Evolutionary conservation across 2,329 filamentous ascomycete species (phyloP).

Genomic region (Neoascochyta sp.): DNA sequence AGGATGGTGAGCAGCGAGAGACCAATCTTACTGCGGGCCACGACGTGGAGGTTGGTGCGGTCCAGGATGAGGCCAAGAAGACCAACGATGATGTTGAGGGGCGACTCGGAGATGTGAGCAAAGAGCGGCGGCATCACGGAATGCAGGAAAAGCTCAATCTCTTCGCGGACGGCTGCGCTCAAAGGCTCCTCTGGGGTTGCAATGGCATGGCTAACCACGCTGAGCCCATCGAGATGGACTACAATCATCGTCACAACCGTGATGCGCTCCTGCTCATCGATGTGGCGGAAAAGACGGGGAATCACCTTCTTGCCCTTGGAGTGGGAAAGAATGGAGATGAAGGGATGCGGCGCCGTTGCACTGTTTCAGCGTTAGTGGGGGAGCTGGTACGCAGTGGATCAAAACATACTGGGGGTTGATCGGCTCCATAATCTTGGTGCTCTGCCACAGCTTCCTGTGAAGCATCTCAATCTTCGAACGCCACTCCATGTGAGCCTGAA

Average conservation of each 20-base stretch:
- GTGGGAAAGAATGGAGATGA: conserved; percentile 92
- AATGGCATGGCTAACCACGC: conserved; percentile 80
- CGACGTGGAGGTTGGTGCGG: conserved; percentile 76
- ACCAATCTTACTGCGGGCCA: conserved; percentile 83
- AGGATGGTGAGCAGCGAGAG: conserved; percentile 90
- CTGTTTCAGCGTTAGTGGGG: conserved; percentile 45
- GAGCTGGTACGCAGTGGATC: neutral
- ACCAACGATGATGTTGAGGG: conserved; percentile 84
- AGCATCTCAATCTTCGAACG: conserved; percentile 65
- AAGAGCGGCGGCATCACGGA: conserved; percentile 88
- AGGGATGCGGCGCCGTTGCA: conserved; percentile 71
- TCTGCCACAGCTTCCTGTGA: conserved; percentile 77
- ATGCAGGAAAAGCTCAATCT: conserved; percentile 84
- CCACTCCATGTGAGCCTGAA: conserved; percentile 77
- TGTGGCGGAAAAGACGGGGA: conserved; percentile 88
- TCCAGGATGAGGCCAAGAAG: conserved; percentile 80
- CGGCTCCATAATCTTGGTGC: conserved; percentile 88
- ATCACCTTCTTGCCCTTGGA: conserved; percentile 96
- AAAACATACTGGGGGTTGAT: conserved; percentile 57
- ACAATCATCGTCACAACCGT: conserved; percentile 95
- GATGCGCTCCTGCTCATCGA: conserved; percentile 86
- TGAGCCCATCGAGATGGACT: conserved; percentile 85
- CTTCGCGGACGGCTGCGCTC: conserved; percentile 70
- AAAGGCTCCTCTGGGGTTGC: conserved; percentile 69
- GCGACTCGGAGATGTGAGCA: conserved; percentile 84